Base-by-base conservation (phyloP, 2,329 filamentous ascomycete genomes). In the Talaromyces verruculosus region DNA sequence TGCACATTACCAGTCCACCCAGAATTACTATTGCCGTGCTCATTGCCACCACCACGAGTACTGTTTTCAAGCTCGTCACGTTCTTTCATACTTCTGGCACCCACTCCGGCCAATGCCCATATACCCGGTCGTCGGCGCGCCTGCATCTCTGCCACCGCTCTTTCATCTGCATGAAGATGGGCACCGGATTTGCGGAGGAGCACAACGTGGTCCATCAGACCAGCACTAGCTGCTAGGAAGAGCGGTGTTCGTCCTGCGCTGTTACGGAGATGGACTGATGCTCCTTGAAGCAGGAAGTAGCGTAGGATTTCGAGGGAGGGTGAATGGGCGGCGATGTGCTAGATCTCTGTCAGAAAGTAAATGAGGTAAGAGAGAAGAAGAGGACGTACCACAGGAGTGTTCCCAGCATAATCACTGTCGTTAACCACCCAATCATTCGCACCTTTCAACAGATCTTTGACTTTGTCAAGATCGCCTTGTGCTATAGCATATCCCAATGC, bases 401-500 rank as follows among this genome's bases (percentile, higher is more conserved):
- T 95, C 57, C 91, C 91, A 22, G 90, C 90, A 75, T 94, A 94
- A 78, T 95, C 91, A 35, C 87, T 85, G 68, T 89, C 88, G 73
- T 91, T 91, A 53, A 95, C 83, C 22, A 95, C 82, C 78, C 85
- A 86, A 65, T 85, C 80, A 68, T 88, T 85, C 72, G 91, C 89
- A 51, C 84, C 84, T 43, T 87, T 84, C 66, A 94, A 84, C 57
- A 94, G 85, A 67, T 90, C 86, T 70, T 82, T 82, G 22, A 92
- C 89, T 22, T 86, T 84, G 53, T 82, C 80, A 59, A 91, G 76
- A 74, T 94, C 87, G 30, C 89, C 90, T 66, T 88, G 87, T 67
- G 88, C 86, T 71, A 96, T 91, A 47, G 91, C 91, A 75, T 95
- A 95, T 17, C 91, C 91, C 10, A 96, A 85, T 1, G 89, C 88